Evolutionary conservation across 805 yeast genomes (phyloP).

Genomic region (Myxozyma neotropica): DNA sequence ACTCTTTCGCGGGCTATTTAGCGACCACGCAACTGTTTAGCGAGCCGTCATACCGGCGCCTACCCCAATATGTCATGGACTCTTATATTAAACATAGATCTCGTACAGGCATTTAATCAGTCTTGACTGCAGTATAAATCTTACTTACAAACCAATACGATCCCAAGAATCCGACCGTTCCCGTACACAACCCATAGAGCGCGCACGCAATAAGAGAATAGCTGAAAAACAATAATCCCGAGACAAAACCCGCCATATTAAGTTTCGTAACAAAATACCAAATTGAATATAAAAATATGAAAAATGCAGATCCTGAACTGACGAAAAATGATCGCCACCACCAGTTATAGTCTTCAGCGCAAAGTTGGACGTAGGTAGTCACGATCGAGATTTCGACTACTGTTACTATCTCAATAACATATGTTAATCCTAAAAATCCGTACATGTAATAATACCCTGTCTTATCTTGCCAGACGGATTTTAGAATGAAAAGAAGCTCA

Average conservation of each 20-base stretch:
- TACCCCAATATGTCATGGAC: too few species aligned
- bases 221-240: conserved; percentile 66
- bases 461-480: conserved; percentile 78
- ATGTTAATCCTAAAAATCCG: conserved; percentile 70
- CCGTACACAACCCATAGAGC: conserved; percentile 69
- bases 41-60: too few species aligned
- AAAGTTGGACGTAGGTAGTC: conserved; percentile 64
- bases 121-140: conserved; percentile 61
- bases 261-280: conserved; percentile 64
- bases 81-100: too few species aligned
- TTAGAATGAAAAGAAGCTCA: conserved; percentile 70
- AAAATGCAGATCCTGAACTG: conserved; percentile 72
- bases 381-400: conserved; percentile 73
- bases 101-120: conserved; percentile 54
- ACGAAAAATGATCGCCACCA: conserved; percentile 79
- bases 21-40: too few species aligned
- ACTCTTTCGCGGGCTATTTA: too few species aligned
- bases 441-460: conserved; percentile 77
- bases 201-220: conserved; percentile 68
- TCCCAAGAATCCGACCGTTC: conserved; percentile 70
- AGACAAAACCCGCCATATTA: conserved; percentile 66
- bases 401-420: conserved; percentile 59
- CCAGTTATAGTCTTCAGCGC: conserved; percentile 65
- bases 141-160: conserved; percentile 66
- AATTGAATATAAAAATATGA: conserved; percentile 65